Evolutionary conservation across 2,329 filamentous ascomycete species (phyloP).

Genomic region (Talaromyces pinophilus): DNA sequence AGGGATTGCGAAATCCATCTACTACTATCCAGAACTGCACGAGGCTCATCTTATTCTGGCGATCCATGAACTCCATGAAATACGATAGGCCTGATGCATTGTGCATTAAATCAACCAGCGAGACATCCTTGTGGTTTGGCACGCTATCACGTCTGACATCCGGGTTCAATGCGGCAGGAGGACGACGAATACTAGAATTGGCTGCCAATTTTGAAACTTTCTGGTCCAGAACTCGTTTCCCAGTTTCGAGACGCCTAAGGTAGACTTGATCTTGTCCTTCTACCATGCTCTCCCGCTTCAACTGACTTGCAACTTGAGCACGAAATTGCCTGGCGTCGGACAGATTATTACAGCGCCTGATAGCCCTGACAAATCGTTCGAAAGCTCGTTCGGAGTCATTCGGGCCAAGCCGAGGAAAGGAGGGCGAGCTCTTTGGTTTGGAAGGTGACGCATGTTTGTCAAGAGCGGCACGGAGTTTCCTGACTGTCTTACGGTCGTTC

Average conservation of each 20-base stretch:
- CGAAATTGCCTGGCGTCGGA: conserved; percentile 91
- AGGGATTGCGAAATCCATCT: conserved; percentile 89
- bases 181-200: conserved; percentile 55
- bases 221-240: conserved; percentile 84
- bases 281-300: conserved; percentile 78
- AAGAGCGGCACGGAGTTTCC: conserved; percentile 83
- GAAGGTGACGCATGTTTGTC: conserved; percentile 92
- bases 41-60: conserved; percentile 78
- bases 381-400: conserved; percentile 89
- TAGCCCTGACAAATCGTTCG: conserved; percentile 87
- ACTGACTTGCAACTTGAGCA: conserved; percentile 86
- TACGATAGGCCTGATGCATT: conserved; percentile 90
- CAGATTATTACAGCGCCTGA: conserved; percentile 83
- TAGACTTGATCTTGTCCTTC: conserved; percentile 84
- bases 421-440: conserved; percentile 62
- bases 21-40: conserved; percentile 99
- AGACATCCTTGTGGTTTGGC: conserved; percentile 72
- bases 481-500: conserved; percentile 92
- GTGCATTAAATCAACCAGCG: conserved; percentile 81
- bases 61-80: conserved; percentile 99
- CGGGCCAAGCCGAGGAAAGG: conserved; percentile 76
- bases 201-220: conserved; percentile 79
- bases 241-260: conserved; percentile 84
- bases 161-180: conserved; percentile 30
- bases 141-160: conserved; percentile 41